Evolutionary conservation across 2,329 filamentous ascomycete genomes (phyloP).

Genomic region (Thelonectria rubi): DNA sequence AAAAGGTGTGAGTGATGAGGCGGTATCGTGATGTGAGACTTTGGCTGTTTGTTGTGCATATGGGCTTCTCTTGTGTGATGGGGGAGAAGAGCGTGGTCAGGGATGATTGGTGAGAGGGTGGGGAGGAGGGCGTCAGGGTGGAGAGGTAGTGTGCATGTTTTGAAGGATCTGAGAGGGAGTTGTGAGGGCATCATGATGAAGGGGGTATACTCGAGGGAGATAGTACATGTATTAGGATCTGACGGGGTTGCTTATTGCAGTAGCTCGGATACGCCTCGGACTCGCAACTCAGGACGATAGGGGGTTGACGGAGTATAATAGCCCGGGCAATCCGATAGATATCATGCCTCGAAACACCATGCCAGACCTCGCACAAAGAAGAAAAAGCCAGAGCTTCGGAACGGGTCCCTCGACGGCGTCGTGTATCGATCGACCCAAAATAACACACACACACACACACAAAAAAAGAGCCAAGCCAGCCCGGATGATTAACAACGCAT

Average conservation of each 20-base stretch:
- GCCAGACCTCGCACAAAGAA: neutral
- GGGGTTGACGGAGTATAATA: neutral
- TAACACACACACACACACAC: neutral
- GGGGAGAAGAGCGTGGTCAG: conserved; percentile 20
- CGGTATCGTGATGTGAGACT: conserved; percentile 17
- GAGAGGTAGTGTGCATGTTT: conserved; percentile 7
- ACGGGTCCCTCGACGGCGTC: neutral
- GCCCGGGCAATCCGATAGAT: neutral
- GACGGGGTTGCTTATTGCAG: conserved; percentile 5
- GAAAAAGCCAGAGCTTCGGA: neutral
- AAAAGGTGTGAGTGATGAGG: neutral
- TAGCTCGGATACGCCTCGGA: neutral
- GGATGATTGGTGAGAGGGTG: conserved; percentile 31
- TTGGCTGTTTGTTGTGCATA: conserved; percentile 5
- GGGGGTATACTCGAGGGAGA: conserved; percentile 1
- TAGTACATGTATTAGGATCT: conserved; percentile 1
- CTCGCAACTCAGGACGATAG: too few relatives aligned
- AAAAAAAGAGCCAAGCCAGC: conserved; percentile 10
- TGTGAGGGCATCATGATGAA: neutral
- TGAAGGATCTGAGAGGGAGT: neutral
- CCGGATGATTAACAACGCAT: conserved; percentile 25
- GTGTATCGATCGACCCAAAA: conserved; percentile 11
- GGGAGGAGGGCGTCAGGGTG: conserved; percentile 18
- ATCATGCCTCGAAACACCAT: neutral
- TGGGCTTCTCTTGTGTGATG: conserved; percentile 6